phyloP scores from a whole-genome alignment of 148 eudicot genomes.

The Polygonum maritimum region DNA sequence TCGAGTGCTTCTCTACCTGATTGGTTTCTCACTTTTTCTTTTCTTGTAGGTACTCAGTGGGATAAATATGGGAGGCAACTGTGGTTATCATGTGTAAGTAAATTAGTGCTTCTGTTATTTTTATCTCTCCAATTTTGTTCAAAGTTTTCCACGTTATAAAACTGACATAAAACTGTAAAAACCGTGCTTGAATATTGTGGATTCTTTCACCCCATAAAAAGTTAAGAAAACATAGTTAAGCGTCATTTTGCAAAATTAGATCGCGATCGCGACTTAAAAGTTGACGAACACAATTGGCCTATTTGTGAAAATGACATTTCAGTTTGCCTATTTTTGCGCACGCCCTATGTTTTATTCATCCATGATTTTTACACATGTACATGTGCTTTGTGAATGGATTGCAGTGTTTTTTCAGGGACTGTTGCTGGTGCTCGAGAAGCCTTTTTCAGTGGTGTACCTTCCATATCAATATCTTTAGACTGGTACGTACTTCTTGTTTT shows the following conservation, averaged over 20 bases:
- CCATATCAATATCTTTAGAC: constrained; percentile 78
- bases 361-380: background rate
- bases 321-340: background rate
- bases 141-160: background rate
- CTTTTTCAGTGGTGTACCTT: constrained; percentile 57
- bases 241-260: background rate
- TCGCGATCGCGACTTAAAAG: no score
- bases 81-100: constrained; percentile 90
- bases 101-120: background rate
- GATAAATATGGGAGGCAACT: constrained; percentile 94
- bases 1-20: background rate
- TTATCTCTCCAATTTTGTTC: background rate
- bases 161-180: background rate
- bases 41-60: constrained; percentile 81
- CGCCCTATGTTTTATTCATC: background rate
- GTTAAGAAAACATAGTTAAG: background rate
- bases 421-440: constrained; percentile 99
- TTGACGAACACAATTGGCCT: background rate
- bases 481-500: constrained; percentile 36
- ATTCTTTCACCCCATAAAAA: background rate
- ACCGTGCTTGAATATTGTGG: background rate
- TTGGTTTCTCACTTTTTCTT: background rate
- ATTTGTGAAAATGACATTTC: background rate
- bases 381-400: background rate
- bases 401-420: constrained; percentile 94